Base-by-base conservation (phyloP, 2,329 filamentous ascomycete species). In the Aspergillus cejpii region DNA sequence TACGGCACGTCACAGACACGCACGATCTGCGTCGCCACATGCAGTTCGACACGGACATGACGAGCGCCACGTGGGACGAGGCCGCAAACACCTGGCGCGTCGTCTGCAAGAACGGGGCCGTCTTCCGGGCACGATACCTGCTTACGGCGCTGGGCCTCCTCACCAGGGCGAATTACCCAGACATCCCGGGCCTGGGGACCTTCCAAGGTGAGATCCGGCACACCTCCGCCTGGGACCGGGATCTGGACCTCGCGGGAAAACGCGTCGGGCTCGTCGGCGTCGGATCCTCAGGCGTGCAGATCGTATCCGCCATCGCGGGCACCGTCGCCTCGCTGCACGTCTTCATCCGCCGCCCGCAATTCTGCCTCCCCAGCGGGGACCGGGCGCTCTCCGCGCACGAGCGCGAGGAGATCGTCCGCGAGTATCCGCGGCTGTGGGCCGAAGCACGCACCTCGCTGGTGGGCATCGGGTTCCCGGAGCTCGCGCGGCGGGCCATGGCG, bases 161-260 rank as follows among this genome's bases (percentile, higher is more conserved):
- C 1, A 42, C 44, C 52, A 72, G 73, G 48, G 75, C 69, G 62
- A 64, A 68, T 41, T 75, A 72, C 68, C 78, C 78, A 1, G 67
- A 71, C 14, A 71, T 81, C 17, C 68, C 72, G 0, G 79, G 78
- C 0, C 49, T 75, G 0, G 52, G 70, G 1, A 64, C 62, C n/a
- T 83, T 78, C 62, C 59, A 69, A 38, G 78, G 78, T 6, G 56
- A 62, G 7, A 61, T 79, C 6, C 64, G 78, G 20, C 78, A 82
- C 53, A 74, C 74, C 0, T 71, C 75, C 0, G 60, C 68, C 24
- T 82, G 77, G 76, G 67, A 74, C 6, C 55, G 72, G 7, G 64
- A 66, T 3, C 58, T 74, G 5, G 64, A 74, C 19, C 55, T 76
- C 8, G 53, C 56, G 1, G 69, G 62, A 19, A 74, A 75, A 45